Evolutionary conservation across 2,329 filamentous ascomycete genomes (phyloP), one percentile per base, ranked within the genome.

Genomic region (Ceratocystis eucalypticola): DNA sequence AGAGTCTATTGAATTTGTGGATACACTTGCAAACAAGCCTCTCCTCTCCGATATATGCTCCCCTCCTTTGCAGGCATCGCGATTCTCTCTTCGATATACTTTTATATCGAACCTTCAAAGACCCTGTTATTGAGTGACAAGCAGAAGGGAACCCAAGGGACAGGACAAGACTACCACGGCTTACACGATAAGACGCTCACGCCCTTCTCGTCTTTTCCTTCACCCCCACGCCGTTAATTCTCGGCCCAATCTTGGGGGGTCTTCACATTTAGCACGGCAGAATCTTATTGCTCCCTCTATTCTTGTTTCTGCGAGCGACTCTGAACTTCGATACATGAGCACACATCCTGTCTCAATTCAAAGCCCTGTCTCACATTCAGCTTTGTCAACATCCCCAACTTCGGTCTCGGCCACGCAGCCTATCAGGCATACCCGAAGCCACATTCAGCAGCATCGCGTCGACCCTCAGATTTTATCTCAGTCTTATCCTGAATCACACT

Each of bases 141-240:
- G 12, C 4, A 12, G 7, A 30, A 53, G 15, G 46, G 7, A 53
- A 15, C 20, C 48, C 22, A 59, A 28, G 33, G 33, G 48, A 59
- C 28, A 37, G n/a, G 28, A 59, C 25, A n/a, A 59, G 28, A 63
- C 22, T 37, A 63, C 22, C 2, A 25, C 28, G 41, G 46, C 44
- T 17, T 30, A 63, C 61, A 63, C 44, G 61, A 63, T 63, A 63
- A 63, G 61, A 63, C 61, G 61, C 25, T 33, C 61, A 30, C 25
- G 44, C 61, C 61, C 45, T 50, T 63, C 61, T 63, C 28, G 44
- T 20, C 25, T 50, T 48, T 6, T 63, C 50, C 44, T 48, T 28
- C 33, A 17, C 6, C 20, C 37, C 25, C 53, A 37, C 64, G 28
- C 41, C 64, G 25, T 28, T n/a, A 2, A 33, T 30, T 12, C 20